Evolutionary conservation across 169 alveolate genomes (phyloP).

Genomic region (Eimeria praecox): DNA sequence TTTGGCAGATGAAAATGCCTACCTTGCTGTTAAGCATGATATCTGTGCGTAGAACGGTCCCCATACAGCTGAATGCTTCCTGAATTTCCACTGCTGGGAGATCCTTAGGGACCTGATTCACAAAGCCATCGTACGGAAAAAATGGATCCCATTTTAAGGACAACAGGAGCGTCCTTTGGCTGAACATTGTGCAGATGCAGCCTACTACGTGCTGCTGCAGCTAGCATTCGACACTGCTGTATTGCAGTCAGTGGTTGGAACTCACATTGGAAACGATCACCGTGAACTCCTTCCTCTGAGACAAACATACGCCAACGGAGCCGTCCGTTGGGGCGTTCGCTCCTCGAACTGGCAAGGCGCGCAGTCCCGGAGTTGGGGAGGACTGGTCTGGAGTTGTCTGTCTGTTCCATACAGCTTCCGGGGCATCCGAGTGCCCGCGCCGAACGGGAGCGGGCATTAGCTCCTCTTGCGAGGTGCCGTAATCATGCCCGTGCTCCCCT

Average conservation of each 20-base stretch:
- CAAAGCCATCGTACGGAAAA: background rate
- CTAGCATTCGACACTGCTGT: background rate
- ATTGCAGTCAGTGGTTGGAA: background rate
- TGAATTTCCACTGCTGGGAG: constrained; percentile 82
- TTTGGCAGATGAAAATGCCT: constrained; percentile 2
- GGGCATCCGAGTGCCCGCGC: constrained; percentile 19
- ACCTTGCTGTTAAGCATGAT: constrained; percentile 81
- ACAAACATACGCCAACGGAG: constrained; percentile 4
- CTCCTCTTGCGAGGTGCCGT: constrained; percentile 24
- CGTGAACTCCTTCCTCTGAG: constrained; percentile 56
- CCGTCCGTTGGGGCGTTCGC: constrained; percentile 41
- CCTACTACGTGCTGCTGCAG: background rate
- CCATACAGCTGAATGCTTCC: constrained; percentile 82
- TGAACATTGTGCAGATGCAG: background rate
- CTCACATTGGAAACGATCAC: constrained; percentile 69
- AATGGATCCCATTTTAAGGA: background rate
- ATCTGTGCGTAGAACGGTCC: constrained; percentile 77
- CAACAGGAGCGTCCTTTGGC: background rate
- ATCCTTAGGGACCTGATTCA: constrained; percentile 79
- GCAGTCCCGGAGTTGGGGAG: background rate
- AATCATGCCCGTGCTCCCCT: constrained; percentile 31
- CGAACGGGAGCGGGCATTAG: constrained; percentile 27
- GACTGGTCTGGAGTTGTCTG: constrained; percentile 60
- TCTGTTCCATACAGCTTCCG: constrained; percentile 38
- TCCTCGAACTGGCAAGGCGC: constrained; percentile 31